These are phyloP conservation scores for Pezicula carpinea DNA, from an alignment of 2,329 filamentous ascomycete species.

Conservation along the genomic window DNA sequence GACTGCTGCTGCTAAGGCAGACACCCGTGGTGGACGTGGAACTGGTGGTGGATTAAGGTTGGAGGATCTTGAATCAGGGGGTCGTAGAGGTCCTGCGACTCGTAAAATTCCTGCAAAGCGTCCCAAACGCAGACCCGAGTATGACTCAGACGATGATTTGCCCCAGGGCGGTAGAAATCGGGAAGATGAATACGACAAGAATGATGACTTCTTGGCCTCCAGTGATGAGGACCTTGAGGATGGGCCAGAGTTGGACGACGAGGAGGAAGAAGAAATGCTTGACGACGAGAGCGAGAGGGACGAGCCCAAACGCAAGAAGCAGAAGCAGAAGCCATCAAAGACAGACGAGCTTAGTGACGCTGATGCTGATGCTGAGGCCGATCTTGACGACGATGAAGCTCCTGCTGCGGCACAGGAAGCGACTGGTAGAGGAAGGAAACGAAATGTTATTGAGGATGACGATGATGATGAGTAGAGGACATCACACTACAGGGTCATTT, in stretches of 20 bases:
- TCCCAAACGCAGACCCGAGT: conserved; percentile 56
- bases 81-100: conserved; percentile 41
- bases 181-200: conserved; percentile 73
- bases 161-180: conserved; percentile 50
- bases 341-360: conserved; percentile 38
- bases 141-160: conserved; percentile 73
- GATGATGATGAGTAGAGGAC: conserved; percentile 40
- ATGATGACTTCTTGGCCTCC: conserved; percentile 72
- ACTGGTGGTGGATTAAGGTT: conserved; percentile 58
- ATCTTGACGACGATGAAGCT: conserved; percentile 45
- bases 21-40: conserved; percentile 34
- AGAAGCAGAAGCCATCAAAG: conserved; percentile 22
- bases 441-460: conserved; percentile 57
- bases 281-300: conserved; percentile 41
- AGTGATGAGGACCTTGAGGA: conserved; percentile 66
- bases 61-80: conserved; percentile 62
- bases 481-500: background rate
- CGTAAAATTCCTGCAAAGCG: conserved; percentile 49
- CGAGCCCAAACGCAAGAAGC: conserved; percentile 27
- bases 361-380: conserved; percentile 48
- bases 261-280: conserved; percentile 33
- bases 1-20: conserved; percentile 56
- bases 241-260: conserved; percentile 53
- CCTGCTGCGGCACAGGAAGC: conserved; percentile 32
- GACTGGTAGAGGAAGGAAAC: conserved; percentile 39